Base-by-base conservation (phyloP, 139 green algal species). In the Desmodesmus armatus region DNA sequence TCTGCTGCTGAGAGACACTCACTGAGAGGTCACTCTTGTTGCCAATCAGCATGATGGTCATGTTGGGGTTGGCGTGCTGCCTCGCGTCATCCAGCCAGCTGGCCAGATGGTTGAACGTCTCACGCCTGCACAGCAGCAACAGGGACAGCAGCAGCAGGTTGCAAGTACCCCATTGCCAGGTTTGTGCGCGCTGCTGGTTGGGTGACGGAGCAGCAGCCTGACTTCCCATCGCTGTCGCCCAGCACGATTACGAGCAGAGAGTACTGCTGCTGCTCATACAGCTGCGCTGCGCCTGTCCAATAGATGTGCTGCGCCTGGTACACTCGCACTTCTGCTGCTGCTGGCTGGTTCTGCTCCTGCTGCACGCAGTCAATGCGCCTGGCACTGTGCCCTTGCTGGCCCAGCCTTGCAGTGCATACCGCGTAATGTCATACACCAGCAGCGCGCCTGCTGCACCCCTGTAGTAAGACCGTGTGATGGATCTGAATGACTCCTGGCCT, bases 41-140 rank as follows among this genome's bases (percentile, higher is more conserved):
- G 60, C 98, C 98, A 49, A 99, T 99, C 31, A 99, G 92, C 98
- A 99, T 99, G 89, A 99, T 99, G 63, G 97, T 99, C 98, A 99
- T 99, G 92, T 99, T 98, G 41, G 96, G 94, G 92, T 99, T 99
- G 29, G 98, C 98, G 85, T 99, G 98, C 91, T 99, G 97, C 55
- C 97, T 89, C 9, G 98, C 98, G 85, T 99, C 98, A 80, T 99
- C 98, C 62, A 99, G 91, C 98, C 98, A 99, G 85, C 91, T 97
- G 2, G 97, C 94, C 43, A 99, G 87, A 84, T 99, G 96, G 85
- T 99, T 97, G 90, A 99, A 99, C 5, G 97, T 99, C 78, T 99
- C 98, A 23, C 98, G 90, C 77, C 96, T 97, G 86, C 49, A 87
- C n/a, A n/a, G n/a, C n/a, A n/a, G n/a, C n/a, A n/a, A n/a, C n/a